Evolutionary conservation across 1,139 yeast species (phyloP).

Genomic region (Kurtzmaniella natalensis): DNA sequence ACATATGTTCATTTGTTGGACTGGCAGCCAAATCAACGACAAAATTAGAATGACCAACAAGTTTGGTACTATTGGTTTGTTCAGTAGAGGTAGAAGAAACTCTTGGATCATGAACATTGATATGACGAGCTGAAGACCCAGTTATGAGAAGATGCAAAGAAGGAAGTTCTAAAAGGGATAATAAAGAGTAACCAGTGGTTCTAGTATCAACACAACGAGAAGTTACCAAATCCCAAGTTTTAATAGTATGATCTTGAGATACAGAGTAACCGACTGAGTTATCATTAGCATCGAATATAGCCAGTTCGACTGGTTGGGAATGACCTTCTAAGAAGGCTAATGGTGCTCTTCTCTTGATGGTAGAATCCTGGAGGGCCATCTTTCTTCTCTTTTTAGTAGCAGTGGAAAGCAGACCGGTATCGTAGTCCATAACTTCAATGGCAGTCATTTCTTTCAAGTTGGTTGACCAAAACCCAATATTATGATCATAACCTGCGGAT

Average conservation of each 20-base stretch:
- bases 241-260: slow-evolving; percentile 90
- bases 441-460: slow-evolving; percentile 79
- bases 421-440: slow-evolving; percentile 56
- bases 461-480: slow-evolving; percentile 88
- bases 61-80: slow-evolving; percentile 49
- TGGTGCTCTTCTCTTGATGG: slow-evolving; percentile 78
- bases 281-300: slow-evolving; percentile 69
- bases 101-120: slow-evolving; percentile 90
- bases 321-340: slow-evolving; percentile 77
- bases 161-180: slow-evolving; percentile 69
- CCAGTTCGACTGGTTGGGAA: slow-evolving; percentile 80
- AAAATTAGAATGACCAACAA: slow-evolving; percentile 88
- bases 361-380: slow-evolving; percentile 72
- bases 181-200: slow-evolving; percentile 80
- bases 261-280: slow-evolving; percentile 85
- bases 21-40: slow-evolving; percentile 74
- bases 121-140: slow-evolving; percentile 96
- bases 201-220: slow-evolving; percentile 80
- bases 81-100: slow-evolving; percentile 31
- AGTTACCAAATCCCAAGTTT: slow-evolving; percentile 94
- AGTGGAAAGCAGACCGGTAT: slow-evolving; percentile 53
- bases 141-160: slow-evolving; percentile 69
- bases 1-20: slow-evolving; percentile 73
- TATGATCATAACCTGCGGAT: slow-evolving; percentile 79
- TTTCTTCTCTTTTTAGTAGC: slow-evolving; percentile 87